Evolutionary conservation across 352 stramenopile species (phyloP).

Genomic region (Phytopythium montanum): DNA sequence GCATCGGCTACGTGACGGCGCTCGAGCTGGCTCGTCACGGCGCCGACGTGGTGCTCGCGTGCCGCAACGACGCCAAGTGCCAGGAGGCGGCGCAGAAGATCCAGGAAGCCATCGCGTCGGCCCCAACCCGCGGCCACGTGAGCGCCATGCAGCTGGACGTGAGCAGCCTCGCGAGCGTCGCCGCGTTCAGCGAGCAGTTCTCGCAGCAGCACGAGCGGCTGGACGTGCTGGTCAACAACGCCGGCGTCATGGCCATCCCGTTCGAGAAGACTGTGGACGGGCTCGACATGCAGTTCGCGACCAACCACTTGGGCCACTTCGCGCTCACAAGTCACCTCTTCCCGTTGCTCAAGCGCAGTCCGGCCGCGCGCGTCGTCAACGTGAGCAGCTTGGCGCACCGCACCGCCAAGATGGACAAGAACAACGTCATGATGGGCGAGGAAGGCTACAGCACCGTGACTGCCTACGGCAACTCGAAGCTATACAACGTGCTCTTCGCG

Average conservation of each 20-base stretch:
- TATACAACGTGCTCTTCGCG: conserved; percentile 37
- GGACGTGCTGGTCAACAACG: conserved; percentile 58
- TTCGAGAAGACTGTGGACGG: conserved; percentile 25
- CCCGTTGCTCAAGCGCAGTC: conserved; percentile 13
- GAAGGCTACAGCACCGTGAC: conserved; percentile 17
- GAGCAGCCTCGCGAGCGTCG: conserved; percentile 28
- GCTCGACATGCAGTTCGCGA: conserved; percentile 42
- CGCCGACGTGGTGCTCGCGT: conserved; percentile 8
- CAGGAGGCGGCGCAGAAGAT: background rate
- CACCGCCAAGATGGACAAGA: conserved; percentile 11
- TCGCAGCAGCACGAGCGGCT: conserved; percentile 20
- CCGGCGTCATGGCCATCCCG: conserved; percentile 35
- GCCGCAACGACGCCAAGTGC: conserved; percentile 2
- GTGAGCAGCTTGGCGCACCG: conserved; percentile 28
- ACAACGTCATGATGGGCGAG: conserved; percentile 14
- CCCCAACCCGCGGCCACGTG: background rate
- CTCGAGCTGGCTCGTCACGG: conserved; percentile 4
- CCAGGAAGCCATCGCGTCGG: background rate
- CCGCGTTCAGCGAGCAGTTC: conserved; percentile 27
- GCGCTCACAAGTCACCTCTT: conserved; percentile 30
- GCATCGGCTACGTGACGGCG: conserved; percentile 8
- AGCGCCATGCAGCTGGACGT: conserved; percentile 46
- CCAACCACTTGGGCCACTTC: conserved; percentile 56
- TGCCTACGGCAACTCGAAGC: conserved; percentile 33
- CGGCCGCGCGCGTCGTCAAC: conserved; percentile 19